These are phyloP conservation scores for Fistulinella prunicolor DNA, from an alignment of 768 basidiomycete genomes.

Conservation along the genomic window DNA sequence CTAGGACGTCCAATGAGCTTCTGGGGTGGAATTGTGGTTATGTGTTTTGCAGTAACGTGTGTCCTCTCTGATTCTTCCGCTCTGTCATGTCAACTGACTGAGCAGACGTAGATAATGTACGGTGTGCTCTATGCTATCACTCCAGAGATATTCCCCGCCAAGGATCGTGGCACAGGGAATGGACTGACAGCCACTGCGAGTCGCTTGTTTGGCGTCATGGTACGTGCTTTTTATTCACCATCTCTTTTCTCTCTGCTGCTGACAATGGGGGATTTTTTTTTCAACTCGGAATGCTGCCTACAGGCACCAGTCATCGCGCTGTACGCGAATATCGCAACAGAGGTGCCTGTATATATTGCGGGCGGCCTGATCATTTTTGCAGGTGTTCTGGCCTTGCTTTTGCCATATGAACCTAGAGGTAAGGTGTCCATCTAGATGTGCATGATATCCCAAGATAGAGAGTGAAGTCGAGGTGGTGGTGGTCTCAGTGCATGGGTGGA, in stretches of 20 bases:
- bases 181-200: conserved; percentile 58
- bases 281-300: background rate
- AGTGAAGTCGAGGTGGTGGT: background rate
- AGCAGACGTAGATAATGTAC: conserved; percentile 56
- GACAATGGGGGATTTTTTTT: too few species aligned
- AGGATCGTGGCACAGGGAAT: conserved; percentile 72
- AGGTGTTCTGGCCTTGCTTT: conserved; percentile 54
- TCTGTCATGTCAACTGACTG: background rate
- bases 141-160: conserved; percentile 68
- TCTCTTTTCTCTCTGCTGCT: background rate
- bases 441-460: background rate
- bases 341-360: conserved; percentile 70
- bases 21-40: conserved; percentile 83
- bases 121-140: conserved; percentile 71
- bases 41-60: conserved; percentile 58
- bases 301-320: conserved; percentile 73
- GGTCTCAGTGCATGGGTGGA: too few species aligned
- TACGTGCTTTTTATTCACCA: conserved; percentile 21
- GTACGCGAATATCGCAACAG: conserved; percentile 60
- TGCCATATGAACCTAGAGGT: conserved; percentile 77
- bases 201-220: conserved; percentile 68
- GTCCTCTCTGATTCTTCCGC: conserved; percentile 10
- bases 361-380: conserved; percentile 61
- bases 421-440: conserved; percentile 60
- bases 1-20: conserved; percentile 61